Conservation (phyloP, 2,329 filamentous ascomycete species). For the Capronia coronata region DNA sequence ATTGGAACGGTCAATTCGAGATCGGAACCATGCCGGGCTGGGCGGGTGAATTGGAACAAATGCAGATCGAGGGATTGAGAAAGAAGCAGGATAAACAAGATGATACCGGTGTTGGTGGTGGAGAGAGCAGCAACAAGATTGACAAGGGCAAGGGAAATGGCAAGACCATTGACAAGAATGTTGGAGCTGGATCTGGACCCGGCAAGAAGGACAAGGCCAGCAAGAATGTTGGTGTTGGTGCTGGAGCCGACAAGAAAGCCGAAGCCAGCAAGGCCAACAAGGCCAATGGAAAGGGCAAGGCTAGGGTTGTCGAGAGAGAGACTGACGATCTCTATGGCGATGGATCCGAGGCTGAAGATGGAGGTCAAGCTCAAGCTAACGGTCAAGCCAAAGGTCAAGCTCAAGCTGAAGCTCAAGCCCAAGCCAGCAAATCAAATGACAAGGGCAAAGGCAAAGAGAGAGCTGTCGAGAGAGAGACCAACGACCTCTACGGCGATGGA, state of each 20-base stretch:
- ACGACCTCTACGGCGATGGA: too few relatives aligned
- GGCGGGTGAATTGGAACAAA: conserved; percentile 12
- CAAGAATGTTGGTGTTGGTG: background rate
- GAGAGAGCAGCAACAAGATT: background rate
- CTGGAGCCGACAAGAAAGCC: too few relatives aligned
- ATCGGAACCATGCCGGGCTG: conserved; percentile 12
- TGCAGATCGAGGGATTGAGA: conserved; percentile 8
- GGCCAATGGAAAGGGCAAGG: background rate
- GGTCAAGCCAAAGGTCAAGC: background rate
- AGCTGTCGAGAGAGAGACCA: background rate
- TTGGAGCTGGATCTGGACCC: too few relatives aligned
- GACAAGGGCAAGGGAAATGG: background rate
- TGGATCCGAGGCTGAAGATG: too few relatives aligned
- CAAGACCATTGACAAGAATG: too few relatives aligned
- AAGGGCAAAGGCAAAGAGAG: background rate
- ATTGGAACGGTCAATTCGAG: background rate
- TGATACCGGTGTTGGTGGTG: too few relatives aligned
- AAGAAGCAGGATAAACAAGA: background rate
- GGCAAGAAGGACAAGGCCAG: too few relatives aligned
- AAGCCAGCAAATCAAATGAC: background rate
- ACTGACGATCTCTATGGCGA: too few relatives aligned
- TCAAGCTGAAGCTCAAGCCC: background rate
- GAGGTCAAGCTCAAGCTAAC: background rate
- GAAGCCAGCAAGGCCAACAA: background rate
- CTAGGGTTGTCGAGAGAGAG: too few relatives aligned